Conservation (phyloP, 148 eudicot species). For the Rhododendron williamsianum region DNA sequence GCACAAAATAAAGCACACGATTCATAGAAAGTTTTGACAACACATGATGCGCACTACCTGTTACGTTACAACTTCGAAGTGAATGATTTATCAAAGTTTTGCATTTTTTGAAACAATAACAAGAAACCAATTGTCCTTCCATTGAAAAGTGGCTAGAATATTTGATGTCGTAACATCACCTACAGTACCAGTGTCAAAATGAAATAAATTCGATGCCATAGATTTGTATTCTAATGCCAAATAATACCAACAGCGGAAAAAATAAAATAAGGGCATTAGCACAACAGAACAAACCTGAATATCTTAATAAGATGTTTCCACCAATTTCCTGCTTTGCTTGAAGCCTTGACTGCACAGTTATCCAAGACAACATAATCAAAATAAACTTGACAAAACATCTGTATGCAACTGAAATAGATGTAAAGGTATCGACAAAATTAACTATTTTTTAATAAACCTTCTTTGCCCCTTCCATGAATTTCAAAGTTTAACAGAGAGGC, state of each 20-base stretch:
- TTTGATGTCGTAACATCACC: too few relatives aligned
- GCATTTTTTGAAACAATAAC: not conserved
- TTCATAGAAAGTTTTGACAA: not conserved
- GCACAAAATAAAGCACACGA: not conserved
- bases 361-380: not conserved
- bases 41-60: not conserved
- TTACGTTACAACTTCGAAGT: not conserved
- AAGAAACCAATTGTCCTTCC: not conserved
- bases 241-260: not conserved
- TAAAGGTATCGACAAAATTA: not conserved
- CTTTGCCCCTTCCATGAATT: not conserved
- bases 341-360: constrained; percentile 72
- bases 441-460: not conserved
- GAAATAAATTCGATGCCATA: not conserved
- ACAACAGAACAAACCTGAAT: constrained; percentile 51
- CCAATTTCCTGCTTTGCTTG: constrained; percentile 95
- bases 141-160: not conserved
- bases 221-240: not conserved
- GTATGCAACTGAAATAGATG: not conserved
- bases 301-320: constrained; percentile 51
- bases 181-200: not conserved
- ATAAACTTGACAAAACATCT: not conserved
- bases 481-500: not conserved
- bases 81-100: not conserved
- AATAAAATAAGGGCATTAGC: not conserved